These are phyloP conservation scores for Colletotrichum sp. DNA, from an alignment of 2,329 filamentous ascomycete species.

Conservation along the genomic window DNA sequence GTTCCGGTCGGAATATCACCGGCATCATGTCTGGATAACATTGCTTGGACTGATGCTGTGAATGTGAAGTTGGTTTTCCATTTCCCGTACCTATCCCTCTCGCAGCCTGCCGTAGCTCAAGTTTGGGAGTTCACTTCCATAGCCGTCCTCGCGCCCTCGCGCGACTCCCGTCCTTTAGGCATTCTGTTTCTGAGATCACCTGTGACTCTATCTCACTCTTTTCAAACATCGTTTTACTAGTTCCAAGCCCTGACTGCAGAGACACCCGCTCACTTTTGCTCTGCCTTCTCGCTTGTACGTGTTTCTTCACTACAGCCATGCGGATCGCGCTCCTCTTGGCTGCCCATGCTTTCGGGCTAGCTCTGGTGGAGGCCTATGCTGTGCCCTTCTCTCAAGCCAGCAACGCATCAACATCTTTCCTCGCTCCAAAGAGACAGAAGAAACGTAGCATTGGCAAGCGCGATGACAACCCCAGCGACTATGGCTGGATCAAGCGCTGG, in stretches of 20 bases:
- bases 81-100: not conserved
- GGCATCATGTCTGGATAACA: not conserved
- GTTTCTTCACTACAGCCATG: not conserved
- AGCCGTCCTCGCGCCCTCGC: not conserved
- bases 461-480: not conserved
- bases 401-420: not conserved
- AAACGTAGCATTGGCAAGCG: not conserved
- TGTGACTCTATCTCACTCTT: not conserved
- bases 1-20: not conserved
- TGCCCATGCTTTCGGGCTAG: not conserved
- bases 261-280: not conserved
- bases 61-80: not conserved
- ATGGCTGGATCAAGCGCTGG: conserved; percentile 32
- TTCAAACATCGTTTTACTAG: not conserved
- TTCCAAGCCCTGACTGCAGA: not conserved
- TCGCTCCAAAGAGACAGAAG: not conserved
- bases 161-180: not conserved
- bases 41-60: not conserved
- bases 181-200: not conserved
- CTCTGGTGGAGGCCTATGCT: not conserved
- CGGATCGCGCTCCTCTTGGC: not conserved
- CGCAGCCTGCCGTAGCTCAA: not conserved
- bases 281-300: not conserved
- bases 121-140: not conserved
- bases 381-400: not conserved